Evolutionary conservation across 306 rosid genomes (phyloP).

Genomic region (Medicago ruthenica): DNA sequence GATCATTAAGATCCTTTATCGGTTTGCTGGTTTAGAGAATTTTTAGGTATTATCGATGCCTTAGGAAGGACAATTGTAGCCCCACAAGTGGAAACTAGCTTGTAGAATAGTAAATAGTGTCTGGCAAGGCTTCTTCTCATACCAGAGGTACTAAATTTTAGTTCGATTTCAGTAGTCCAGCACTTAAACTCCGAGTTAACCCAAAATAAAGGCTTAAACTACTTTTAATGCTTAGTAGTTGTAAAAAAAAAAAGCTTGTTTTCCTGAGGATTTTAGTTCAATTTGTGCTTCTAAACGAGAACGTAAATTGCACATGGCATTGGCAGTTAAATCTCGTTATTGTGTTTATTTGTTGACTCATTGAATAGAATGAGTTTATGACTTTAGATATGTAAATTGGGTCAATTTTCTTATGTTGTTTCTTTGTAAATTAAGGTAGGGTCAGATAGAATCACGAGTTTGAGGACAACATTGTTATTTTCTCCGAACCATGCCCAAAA

Average conservation of each 20-base stretch:
- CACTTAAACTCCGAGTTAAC: too few species aligned
- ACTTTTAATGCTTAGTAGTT: neutral
- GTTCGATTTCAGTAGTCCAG: neutral
- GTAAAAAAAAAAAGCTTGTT: neutral
- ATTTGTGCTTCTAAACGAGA: constrained; percentile 2
- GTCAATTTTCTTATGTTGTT: neutral
- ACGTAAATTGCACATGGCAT: constrained; percentile 11
- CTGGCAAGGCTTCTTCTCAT: neutral
- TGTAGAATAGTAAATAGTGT: neutral
- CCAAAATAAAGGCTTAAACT: neutral
- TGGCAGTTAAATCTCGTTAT: neutral
- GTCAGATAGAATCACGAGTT: neutral
- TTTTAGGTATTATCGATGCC: constrained; percentile 24
- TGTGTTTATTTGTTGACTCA: neutral
- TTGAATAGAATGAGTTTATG: neutral
- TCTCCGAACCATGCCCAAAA: constrained; percentile 2
- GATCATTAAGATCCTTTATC: neutral
- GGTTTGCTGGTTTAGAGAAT: neutral
- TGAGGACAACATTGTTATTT: neutral
- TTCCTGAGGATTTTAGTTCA: neutral
- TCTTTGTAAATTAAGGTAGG: neutral
- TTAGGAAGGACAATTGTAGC: neutral
- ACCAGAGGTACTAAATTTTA: neutral
- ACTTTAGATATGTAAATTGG: neutral
- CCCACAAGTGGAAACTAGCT: neutral